These are phyloP conservation scores for Elsinoe perseae DNA, from an alignment of 2,329 filamentous ascomycete genomes.

Conservation along the genomic window DNA sequence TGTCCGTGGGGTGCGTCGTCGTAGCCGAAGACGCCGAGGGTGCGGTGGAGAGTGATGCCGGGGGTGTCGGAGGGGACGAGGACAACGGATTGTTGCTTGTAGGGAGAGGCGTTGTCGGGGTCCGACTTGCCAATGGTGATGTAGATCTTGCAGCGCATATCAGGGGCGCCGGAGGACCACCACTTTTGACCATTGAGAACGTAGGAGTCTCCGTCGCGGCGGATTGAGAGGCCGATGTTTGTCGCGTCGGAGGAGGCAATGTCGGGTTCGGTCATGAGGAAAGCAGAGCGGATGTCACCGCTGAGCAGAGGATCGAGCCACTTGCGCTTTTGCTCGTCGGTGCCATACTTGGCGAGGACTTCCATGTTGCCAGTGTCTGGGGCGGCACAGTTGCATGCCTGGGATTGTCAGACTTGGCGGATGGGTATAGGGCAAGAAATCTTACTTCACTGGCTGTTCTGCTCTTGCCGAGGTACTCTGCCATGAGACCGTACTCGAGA, in stretches of 20 bases:
- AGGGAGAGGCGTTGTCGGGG: constrained; percentile 63
- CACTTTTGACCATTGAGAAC: constrained; percentile 94
- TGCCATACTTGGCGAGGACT: constrained; percentile 47
- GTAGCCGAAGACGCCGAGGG: constrained; percentile 90
- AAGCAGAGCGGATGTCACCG: constrained; percentile 43
- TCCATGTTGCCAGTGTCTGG: constrained; percentile 48
- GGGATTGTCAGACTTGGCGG: constrained; percentile 43
- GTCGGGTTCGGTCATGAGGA: constrained; percentile 47
- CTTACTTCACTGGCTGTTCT: constrained; percentile 63
- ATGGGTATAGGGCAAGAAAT: not conserved
- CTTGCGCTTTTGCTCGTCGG: constrained; percentile 41
- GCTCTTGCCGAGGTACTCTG: constrained; percentile 87
- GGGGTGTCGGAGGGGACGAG: constrained; percentile 73
- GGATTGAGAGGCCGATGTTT: constrained; percentile 59
- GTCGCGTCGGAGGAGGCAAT: constrained; percentile 45
- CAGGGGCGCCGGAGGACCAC: constrained; percentile 96
- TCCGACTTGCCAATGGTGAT: constrained; percentile 95
- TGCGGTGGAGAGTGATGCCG: constrained; percentile 86
- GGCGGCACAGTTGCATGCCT: constrained; percentile 67
- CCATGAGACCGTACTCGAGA: constrained; percentile 96
- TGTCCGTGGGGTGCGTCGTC: constrained; percentile 98
- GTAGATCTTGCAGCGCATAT: constrained; percentile 86
- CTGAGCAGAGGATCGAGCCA: constrained; percentile 45
- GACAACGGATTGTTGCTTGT: constrained; percentile 88
- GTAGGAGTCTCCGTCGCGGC: constrained; percentile 75